Conservation (phyloP, 768 basidiomycete species). For the Baorangia bicolor region DNA sequence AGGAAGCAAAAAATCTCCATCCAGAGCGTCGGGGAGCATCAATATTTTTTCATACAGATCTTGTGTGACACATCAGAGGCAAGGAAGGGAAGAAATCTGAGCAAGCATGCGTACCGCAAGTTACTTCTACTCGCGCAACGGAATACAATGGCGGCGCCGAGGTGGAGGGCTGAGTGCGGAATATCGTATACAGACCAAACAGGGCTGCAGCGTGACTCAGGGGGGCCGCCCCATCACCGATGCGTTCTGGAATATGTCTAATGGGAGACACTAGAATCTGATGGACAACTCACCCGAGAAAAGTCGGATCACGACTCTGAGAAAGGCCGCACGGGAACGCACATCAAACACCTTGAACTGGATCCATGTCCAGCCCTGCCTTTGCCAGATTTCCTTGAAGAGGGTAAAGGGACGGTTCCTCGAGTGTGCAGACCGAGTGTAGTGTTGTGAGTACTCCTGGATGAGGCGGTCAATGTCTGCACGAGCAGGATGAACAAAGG, state of each 20-base stretch:
- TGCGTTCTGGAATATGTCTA: constrained; percentile 45
- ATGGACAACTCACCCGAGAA: constrained; percentile 55
- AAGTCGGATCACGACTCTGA: constrained; percentile 56
- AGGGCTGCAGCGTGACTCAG: constrained; percentile 59
- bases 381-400: constrained; percentile 71
- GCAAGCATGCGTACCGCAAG: constrained; percentile 45
- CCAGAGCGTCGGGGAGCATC: constrained; percentile 46
- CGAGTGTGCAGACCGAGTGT: constrained; percentile 30
- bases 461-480: constrained; percentile 61
- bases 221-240: constrained; percentile 47
- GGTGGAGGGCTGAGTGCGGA: constrained; percentile 60
- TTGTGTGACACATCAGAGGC: constrained; percentile 31
- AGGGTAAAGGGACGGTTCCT: constrained; percentile 53
- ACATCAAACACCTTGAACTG: constrained; percentile 74
- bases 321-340: constrained; percentile 61
- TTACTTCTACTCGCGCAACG: constrained; percentile 57
- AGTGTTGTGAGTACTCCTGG: constrained; percentile 50
- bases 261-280: neutral
- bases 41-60: constrained; percentile 56
- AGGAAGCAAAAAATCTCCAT: constrained; percentile 38
- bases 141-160: constrained; percentile 50
- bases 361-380: constrained; percentile 70
- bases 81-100: neutral
- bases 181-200: constrained; percentile 71
- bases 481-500: constrained; percentile 64